These are phyloP conservation scores for Fusarium lateritium DNA, from an alignment of 2,329 filamentous ascomycete species.

Conservation along the genomic window DNA sequence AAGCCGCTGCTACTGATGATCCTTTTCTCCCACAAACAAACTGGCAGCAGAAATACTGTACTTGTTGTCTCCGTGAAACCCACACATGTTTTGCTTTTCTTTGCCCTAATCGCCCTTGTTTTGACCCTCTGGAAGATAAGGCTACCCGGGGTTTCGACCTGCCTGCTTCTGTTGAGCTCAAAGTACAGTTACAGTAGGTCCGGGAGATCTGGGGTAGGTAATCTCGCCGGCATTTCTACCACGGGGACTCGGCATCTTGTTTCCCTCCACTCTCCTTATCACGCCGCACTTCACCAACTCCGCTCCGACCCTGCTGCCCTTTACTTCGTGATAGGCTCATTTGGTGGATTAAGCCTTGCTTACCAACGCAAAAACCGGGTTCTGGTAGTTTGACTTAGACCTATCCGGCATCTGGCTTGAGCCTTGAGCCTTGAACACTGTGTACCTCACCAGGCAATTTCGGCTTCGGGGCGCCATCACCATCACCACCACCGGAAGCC, in stretches of 20 bases:
- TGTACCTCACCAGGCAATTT: conserved; percentile 25
- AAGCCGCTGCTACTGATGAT: conserved; percentile 14
- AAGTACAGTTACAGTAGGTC: background rate
- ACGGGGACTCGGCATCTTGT: background rate
- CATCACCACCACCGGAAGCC: conserved; percentile 24
- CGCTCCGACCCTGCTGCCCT: conserved; percentile 6
- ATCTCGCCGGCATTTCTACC: conserved; percentile 19
- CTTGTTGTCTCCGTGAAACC: conserved; percentile 21
- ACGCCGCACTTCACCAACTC: background rate
- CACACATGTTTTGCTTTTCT: conserved; percentile 2
- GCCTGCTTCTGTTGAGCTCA: too few species aligned
- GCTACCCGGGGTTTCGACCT: background rate
- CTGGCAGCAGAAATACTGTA: conserved; percentile 2
- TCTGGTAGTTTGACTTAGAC: conserved; percentile 3
- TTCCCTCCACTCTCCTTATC: conserved; percentile 4
- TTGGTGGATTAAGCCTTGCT: conserved; percentile 1
- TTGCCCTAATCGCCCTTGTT: background rate
- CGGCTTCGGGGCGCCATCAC: conserved; percentile 28
- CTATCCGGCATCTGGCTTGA: conserved; percentile 18
- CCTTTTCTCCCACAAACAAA: conserved; percentile 22
- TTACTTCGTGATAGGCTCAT: conserved; percentile 9
- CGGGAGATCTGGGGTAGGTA: conserved; percentile 20
- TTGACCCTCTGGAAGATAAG: background rate
- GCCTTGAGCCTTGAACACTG: conserved; percentile 25
- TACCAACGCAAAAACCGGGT: conserved; percentile 16